These are phyloP conservation scores for Russula lepida DNA, from an alignment of 768 basidiomycete species.

Conservation along the genomic window DNA sequence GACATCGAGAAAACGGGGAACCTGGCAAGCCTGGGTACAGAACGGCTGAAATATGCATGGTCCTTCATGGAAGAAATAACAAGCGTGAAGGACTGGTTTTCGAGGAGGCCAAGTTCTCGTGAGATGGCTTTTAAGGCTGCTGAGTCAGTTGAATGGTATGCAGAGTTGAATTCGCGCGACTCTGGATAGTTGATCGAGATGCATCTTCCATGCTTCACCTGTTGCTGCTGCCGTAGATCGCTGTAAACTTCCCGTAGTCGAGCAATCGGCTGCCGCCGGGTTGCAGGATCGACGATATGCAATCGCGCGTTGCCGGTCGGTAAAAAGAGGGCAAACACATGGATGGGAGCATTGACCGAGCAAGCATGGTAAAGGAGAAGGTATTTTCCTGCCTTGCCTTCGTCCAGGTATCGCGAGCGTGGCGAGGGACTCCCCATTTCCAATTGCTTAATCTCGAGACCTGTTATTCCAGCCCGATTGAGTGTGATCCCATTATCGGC, in stretches of 20 bases:
- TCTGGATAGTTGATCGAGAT: constrained; percentile 57
- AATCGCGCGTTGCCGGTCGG: constrained; percentile 63
- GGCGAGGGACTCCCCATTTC: constrained; percentile 51
- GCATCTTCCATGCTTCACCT: constrained; percentile 32
- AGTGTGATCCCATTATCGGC: constrained; percentile 62
- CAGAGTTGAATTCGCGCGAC: constrained; percentile 49
- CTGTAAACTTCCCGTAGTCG: constrained; percentile 68
- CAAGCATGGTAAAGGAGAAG: constrained; percentile 84
- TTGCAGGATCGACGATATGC: constrained; percentile 85
- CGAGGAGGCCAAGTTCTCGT: constrained; percentile 71
- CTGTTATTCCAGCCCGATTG: constrained; percentile 71
- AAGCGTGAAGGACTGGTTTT: constrained; percentile 64
- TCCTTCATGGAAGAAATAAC: constrained; percentile 84
- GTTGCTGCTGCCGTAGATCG: constrained; percentile 49
- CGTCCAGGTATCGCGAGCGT: constrained; percentile 63
- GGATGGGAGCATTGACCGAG: constrained; percentile 62
- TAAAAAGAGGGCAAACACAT: constrained; percentile 83
- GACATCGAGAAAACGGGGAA: constrained; percentile 88
- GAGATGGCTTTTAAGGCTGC: constrained; percentile 83
- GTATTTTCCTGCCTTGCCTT: constrained; percentile 63
- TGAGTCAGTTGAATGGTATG: constrained; percentile 71
- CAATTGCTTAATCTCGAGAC: constrained; percentile 78
- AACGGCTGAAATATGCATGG: constrained; percentile 69
- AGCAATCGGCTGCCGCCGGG: constrained; percentile 73
- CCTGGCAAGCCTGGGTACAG: constrained; percentile 60